These are phyloP conservation scores for Penicillium nucicola DNA, from an alignment of 495 filamentous ascomycete genomes.

Conservation along the genomic window DNA sequence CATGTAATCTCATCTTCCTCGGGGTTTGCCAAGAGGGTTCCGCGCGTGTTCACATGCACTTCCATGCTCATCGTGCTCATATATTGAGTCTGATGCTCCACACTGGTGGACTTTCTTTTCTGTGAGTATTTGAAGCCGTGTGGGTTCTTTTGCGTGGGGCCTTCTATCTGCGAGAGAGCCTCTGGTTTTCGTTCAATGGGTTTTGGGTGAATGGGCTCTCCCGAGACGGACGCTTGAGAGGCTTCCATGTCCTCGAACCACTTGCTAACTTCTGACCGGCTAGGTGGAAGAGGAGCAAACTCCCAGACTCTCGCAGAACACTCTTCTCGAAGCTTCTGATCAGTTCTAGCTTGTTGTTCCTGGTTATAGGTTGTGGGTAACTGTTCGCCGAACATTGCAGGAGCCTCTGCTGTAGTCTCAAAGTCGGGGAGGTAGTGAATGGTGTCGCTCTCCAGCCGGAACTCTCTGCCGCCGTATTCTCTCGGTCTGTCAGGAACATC, in stretches of 20 bases:
- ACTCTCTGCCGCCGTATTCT: constrained; percentile 88
- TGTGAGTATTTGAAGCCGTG: constrained; percentile 88
- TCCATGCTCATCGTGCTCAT: constrained; percentile 98
- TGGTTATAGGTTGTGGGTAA: constrained; percentile 41
- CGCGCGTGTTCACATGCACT: constrained; percentile 89
- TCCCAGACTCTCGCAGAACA: constrained; percentile 36
- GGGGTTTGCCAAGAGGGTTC: constrained; percentile 76
- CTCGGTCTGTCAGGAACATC: constrained; percentile 78
- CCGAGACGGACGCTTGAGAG: not conserved
- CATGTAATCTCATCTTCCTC: constrained; percentile 86
- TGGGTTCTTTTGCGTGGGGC: constrained; percentile 79
- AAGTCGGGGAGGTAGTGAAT: constrained; percentile 78
- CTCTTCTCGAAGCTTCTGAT: constrained; percentile 44
- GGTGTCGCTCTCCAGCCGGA: constrained; percentile 70
- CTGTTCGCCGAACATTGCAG: constrained; percentile 55
- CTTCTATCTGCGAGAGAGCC: constrained; percentile 80
- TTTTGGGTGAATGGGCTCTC: constrained; percentile 8
- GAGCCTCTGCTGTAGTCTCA: constrained; percentile 58
- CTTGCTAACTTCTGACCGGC: constrained; percentile 60
- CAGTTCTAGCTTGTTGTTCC: constrained; percentile 44
- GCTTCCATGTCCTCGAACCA: constrained; percentile 57
- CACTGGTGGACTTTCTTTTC: constrained; percentile 67
- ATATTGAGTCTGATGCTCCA: constrained; percentile 83
- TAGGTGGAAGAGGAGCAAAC: constrained; percentile 60
- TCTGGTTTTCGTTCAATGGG: constrained; percentile 15